These are phyloP conservation scores for Ettlia oleoabundans DNA, from an alignment of 139 green algal species.

Conservation along the genomic window DNA sequence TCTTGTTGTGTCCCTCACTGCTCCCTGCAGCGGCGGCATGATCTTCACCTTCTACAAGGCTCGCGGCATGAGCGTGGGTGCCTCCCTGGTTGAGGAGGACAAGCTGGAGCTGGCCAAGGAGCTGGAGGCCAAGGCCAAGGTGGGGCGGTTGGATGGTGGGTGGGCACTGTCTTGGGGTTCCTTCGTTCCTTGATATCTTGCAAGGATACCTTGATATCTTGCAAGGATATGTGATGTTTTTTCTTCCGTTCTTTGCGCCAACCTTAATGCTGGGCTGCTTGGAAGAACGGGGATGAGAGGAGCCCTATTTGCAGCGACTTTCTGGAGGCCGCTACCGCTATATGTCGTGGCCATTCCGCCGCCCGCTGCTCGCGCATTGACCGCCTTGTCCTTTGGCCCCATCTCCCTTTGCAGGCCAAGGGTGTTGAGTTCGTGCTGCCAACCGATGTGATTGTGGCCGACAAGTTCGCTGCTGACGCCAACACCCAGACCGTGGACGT, in stretches of 20 bases:
- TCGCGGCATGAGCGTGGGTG: slow-evolving; percentile 75
- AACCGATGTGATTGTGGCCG: slow-evolving; percentile 93
- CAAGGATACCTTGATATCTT: too few species aligned
- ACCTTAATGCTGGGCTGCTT: too few species aligned
- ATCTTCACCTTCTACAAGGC: slow-evolving; percentile 99
- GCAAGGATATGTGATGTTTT: too few species aligned
- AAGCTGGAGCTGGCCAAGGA: slow-evolving; percentile 97
- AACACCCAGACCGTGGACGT: slow-evolving; percentile 81
- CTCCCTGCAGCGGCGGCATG: slow-evolving; percentile 82
- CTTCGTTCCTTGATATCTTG: too few species aligned
- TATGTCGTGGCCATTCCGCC: too few species aligned
- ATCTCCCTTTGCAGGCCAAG: slow-evolving; percentile 57
- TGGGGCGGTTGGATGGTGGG: background rate
- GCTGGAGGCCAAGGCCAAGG: slow-evolving; percentile 86
- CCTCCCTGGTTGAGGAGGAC: slow-evolving; percentile 98
- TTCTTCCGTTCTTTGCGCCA: too few species aligned
- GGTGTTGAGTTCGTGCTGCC: slow-evolving; percentile 95
- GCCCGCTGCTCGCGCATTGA: too few species aligned
- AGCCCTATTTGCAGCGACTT: too few species aligned
- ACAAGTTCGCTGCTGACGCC: slow-evolving; percentile 96
- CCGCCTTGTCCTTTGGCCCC: background rate
- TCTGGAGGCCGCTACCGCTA: too few species aligned
- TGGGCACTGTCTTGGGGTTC: background rate
- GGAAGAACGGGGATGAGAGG: too few species aligned
- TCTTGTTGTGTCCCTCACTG: background rate